A percentile compares a stretch with the other conserved stretches of the same genome.
Conservation (phyloP, 2,329 filamentous ascomycete genomes). For the Exophiala viscosa region DNA sequence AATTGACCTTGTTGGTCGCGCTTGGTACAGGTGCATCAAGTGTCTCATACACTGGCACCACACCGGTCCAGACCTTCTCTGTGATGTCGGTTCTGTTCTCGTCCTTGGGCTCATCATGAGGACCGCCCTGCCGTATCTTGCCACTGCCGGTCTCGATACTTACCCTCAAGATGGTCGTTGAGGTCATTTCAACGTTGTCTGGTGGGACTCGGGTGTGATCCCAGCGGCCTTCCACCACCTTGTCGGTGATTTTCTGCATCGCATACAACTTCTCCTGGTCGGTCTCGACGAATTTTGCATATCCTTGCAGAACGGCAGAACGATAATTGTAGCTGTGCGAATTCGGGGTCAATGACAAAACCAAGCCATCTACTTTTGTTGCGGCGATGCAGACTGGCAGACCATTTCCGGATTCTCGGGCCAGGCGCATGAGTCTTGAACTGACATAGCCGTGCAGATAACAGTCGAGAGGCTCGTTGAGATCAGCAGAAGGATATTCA, state of each 20-base stretch:
- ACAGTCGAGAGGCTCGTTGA: slow-evolving; percentile 65
- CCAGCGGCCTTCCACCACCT: slow-evolving; percentile 67
- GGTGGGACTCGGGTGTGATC: slow-evolving; percentile 66
- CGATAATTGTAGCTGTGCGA: slow-evolving; percentile 85
- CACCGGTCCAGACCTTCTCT: slow-evolving; percentile 56
- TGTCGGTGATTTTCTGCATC: slow-evolving; percentile 73
- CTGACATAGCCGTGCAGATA: slow-evolving; percentile 86
- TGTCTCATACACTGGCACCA: slow-evolving; percentile 61
- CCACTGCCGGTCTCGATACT: slow-evolving; percentile 67
- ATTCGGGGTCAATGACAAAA: slow-evolving; percentile 75
- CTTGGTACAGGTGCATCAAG: slow-evolving; percentile 62
- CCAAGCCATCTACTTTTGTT: slow-evolving; percentile 72
- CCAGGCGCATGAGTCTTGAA: slow-evolving; percentile 68
- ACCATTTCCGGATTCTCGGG: slow-evolving; percentile 48
- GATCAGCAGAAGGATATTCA: slow-evolving; percentile 55
- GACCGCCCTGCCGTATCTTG: slow-evolving; percentile 66
- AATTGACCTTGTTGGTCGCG: slow-evolving; percentile 54
- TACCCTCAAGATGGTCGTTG: slow-evolving; percentile 69
- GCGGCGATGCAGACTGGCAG: slow-evolving; percentile 70
- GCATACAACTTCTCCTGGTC: slow-evolving; percentile 70
- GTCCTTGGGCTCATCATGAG: slow-evolving; percentile 60
- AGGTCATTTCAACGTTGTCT: slow-evolving; percentile 68
- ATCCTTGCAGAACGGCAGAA: slow-evolving; percentile 72
- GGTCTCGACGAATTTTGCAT: slow-evolving; percentile 64
- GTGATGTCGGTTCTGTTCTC: slow-evolving; percentile 47